Base-by-base conservation (phyloP, 139 green algal genomes). In the Klebsormidium nitens region DNA sequence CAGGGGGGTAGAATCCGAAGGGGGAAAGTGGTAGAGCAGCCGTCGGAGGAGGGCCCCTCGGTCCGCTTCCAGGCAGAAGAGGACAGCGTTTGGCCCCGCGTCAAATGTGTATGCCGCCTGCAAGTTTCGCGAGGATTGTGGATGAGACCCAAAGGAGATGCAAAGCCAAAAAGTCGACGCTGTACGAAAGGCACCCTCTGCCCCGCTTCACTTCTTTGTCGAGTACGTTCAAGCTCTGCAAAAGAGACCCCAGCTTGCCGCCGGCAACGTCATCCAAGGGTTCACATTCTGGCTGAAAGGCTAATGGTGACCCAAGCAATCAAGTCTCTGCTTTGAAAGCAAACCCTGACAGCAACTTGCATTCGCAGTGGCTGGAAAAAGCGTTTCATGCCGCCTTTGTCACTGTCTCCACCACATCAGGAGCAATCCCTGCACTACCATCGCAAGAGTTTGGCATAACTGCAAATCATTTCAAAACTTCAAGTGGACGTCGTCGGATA, bases 81-180 rank as follows among this genome's bases (percentile, higher is more conserved):
- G n/a, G 34, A 80, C 72, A 4, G 74, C 73, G 46, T 80, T 80
- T 40, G 74, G 73, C 1, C 73, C 73, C 0, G 73, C 72, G 2
- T 80, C 73, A 44, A 80, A 80, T 11, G 73, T 80, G 60, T 80
- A 80, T 2, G 74, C 74, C 29, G 74, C 73, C 71, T 76, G 38
- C 1, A 11, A 35, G 31, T 19, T 26, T 28, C n/a, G 28, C 19
- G 31, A 65, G 2, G 28, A 29, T n/a, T 4, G 2, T 23, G 8
- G 2, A 17, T 2, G 2, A 38, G 3, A 3, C 0, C 28, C 19
- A 11, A 58, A 64, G 56, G 31, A 17, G 56, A 17, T 17, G 14
- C 29, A 64, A 17, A 17, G 56, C 29, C 31, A 14, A 64, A 17
- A 17, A 35, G 31, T 60, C 50, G 50, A 23, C 17, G 23, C 14